A percentile compares a stretch with the other conserved stretches of the same genome.
Conservation (phyloP, 2,329 filamentous ascomycete species). For the Penicillium paneum region DNA sequence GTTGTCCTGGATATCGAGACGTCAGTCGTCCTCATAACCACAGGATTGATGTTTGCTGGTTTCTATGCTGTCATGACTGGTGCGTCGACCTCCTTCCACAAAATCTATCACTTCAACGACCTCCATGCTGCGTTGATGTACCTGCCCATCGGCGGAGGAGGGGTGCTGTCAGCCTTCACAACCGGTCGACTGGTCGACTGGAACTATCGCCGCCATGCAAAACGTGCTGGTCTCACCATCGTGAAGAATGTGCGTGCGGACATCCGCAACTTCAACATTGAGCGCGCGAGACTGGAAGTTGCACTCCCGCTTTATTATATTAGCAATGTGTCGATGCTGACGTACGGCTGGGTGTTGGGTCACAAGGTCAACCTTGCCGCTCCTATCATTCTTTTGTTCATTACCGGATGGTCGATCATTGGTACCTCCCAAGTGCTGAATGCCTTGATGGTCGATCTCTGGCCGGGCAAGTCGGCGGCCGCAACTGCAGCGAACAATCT, state of each 20-base stretch:
- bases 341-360: constrained; percentile 38
- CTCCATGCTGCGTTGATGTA: constrained; percentile 45
- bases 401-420: constrained; percentile 36
- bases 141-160: constrained; percentile 30
- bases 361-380: constrained; percentile 31
- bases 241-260: constrained; percentile 45
- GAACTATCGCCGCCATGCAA: constrained; percentile 69
- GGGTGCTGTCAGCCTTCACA: constrained; percentile 23
- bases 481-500: constrained; percentile 45
- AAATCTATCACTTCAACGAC: constrained; percentile 48
- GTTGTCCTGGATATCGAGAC: constrained; percentile 40
- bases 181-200: constrained; percentile 62
- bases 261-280: constrained; percentile 49
- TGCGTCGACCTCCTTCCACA: constrained; percentile 46
- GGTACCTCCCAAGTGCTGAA: constrained; percentile 40
- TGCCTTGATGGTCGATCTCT: constrained; percentile 46
- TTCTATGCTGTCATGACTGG: constrained; percentile 49
- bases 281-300: constrained; percentile 36
- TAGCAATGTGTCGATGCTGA: constrained; percentile 26
- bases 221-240: constrained; percentile 58
- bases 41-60: constrained; percentile 45
- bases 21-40: constrained; percentile 37
- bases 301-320: constrained; percentile 34
- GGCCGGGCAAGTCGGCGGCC: constrained; percentile 35
- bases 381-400: constrained; percentile 34